Base-by-base conservation (phyloP, 768 basidiomycete genomes). In the Rhodosporidiobolus odoratus region DNA sequence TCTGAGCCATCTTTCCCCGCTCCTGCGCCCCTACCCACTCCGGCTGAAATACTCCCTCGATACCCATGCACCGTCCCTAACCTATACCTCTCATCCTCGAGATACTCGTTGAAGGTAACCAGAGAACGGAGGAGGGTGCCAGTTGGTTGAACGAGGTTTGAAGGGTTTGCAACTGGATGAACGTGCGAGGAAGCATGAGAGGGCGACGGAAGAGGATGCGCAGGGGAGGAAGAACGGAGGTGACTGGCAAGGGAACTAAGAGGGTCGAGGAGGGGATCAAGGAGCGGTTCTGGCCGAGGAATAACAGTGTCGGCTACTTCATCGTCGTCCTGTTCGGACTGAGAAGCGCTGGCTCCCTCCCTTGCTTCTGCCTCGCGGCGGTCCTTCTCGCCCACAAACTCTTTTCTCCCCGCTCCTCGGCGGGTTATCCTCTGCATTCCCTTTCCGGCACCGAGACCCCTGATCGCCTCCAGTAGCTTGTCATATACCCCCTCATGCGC, bases 71-170 rank as follows among this genome's bases (percentile, higher is more conserved):
- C 41, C 12, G 59, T 61, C 21, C 47, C 30, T 5, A 60, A 45
- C 32, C 66, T 48, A 34, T 72, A 63, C 8, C 38, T 40, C 56
- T 73, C 67, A 10, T 54, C 27, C 12, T 68, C 71, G 67, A 73
- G 64, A 64, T 62, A 68, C 23, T 68, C 63, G 59, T 68, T 68
- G 54, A 73, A 61, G 13, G 63, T 65, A 15, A 68, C 67, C 56
- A 73, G 65, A 19, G 71, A 62, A 7, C 67, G 63, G 30, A 68
- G 50, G 32, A 73, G 62, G 47, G 48, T 65, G 4, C 63, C 71
- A 27, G 52, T 54, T 37, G 71, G 71, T 38, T 62, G 63, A 43
- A 65, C 71, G 64, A 71, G 69, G 65, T 71, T 71, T 5, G 67
- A 65, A n/a, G 63, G 66, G 66, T 64, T 65, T 34, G 52, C 21